A percentile compares a stretch with the other conserved stretches of the same genome.
phyloP scores from a whole-genome alignment of 108 stramenopile species.

The Phaeodactylum tricornutum region DNA sequence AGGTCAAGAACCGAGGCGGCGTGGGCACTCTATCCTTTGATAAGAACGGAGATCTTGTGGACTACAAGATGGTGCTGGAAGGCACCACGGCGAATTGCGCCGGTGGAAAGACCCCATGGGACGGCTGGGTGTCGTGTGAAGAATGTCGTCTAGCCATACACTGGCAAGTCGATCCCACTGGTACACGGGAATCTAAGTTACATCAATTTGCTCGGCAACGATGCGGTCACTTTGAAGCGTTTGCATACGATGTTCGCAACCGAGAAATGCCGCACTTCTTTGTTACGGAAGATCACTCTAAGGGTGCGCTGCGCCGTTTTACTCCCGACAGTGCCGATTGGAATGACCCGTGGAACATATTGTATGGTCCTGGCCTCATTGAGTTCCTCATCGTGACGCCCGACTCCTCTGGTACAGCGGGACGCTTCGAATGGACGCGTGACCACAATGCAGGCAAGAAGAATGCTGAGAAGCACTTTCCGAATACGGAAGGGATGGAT shows the following conservation, averaged over 20 bases:
- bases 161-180: constrained; percentile 25
- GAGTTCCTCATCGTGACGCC: constrained; percentile 12
- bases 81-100: constrained; percentile 38
- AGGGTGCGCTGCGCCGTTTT: constrained; percentile 33
- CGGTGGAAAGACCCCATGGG: constrained; percentile 45
- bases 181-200: constrained; percentile 16
- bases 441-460: background rate
- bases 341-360: constrained; percentile 12
- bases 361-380: constrained; percentile 8
- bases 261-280: constrained; percentile 19
- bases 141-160: constrained; percentile 16
- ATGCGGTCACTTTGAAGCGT: constrained; percentile 24
- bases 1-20: constrained; percentile 24
- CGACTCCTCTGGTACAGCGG: background rate
- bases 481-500: constrained; percentile 26
- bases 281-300: constrained; percentile 35
- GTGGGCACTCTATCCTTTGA: constrained; percentile 33
- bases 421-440: constrained; percentile 11
- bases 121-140: constrained; percentile 36
- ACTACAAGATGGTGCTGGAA: constrained; percentile 17
- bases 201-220: too few relatives aligned
- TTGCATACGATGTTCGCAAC: constrained; percentile 20
- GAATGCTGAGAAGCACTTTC: constrained; percentile 13
- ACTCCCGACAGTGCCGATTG: constrained; percentile 15
- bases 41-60: constrained; percentile 18